Base-by-base conservation (phyloP, 768 basidiomycete genomes). In the Pleurotus eryngii region DNA sequence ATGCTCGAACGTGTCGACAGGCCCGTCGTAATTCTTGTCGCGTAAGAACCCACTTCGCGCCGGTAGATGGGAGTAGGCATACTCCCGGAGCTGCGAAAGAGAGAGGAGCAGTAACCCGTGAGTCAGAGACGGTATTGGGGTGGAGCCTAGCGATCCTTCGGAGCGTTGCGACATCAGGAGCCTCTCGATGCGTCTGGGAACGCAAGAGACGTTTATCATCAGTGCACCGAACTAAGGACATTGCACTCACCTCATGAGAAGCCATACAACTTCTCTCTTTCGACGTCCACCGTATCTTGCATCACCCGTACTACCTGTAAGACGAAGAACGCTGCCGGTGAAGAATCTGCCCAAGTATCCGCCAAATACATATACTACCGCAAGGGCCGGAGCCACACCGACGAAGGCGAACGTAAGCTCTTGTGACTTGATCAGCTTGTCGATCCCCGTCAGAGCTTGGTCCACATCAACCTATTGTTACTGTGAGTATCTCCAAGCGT, bases 371-470 rank as follows among this genome's bases (percentile, higher is more conserved):
- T 95, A 95, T 3, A 95, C 81, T 35, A 98, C 74, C 3, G 87
- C 82, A 49, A 98, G 72, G 0, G 90, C 87, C 7, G 96, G 96
- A 0, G 96, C 95, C 14, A 98, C 89, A 61, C 95, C 95, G 59
- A 98, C 94, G 65, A 98, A 98, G 4, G 91, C 96, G 64, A 99
- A 99, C 1, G 94, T 97, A 45, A 97, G 77, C 67, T 96, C 92
- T 72, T 97, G 95, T 1, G 92, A 95, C 62, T 89, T 92, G 61
- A 98, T 85, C 55, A 98, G 76, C 66, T 89, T 93, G 70, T 98
- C 96, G 62, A 98, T 95, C 5, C 95, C 95, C 7, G 85, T 77
- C 42, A 98, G 76, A 0, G 95, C 89, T 70, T 95, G 86, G 60
- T 95, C 91, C 54, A 97, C 85, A 70, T 98, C 96, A 58, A 95